Percentiles rank a stretch among this genome's conserved stretches.
Evolutionary conservation across 148 eudicot species (phyloP).

Genomic region (Spergularia bocconei): DNA sequence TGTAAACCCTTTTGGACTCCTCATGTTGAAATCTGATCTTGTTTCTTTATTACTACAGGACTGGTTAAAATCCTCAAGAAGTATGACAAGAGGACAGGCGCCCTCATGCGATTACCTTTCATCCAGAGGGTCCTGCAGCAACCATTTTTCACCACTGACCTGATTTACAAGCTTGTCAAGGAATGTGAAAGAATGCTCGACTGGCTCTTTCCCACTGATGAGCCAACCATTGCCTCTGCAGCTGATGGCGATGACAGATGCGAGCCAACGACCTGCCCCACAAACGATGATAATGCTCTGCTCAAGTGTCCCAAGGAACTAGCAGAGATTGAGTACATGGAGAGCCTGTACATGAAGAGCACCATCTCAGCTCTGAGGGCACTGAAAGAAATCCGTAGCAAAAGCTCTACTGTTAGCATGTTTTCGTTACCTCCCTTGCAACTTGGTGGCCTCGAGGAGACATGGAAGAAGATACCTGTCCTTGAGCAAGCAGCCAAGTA

Average conservation of each 20-base stretch:
- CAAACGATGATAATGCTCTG: slow-evolving; percentile 16
- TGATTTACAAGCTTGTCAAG: slow-evolving; percentile 75
- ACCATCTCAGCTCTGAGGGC: slow-evolving; percentile 67
- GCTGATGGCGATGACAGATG: slow-evolving; percentile 25
- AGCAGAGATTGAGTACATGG: slow-evolving; percentile 66
- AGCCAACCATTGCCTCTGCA: slow-evolving; percentile 33
- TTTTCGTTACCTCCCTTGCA: slow-evolving; percentile 89
- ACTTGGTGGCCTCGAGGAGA: slow-evolving; percentile 48
- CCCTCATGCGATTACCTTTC: slow-evolving; percentile 79
- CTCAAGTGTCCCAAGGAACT: slow-evolving; percentile 61
- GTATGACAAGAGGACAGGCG: slow-evolving; percentile 86
- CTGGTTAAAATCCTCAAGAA: slow-evolving; percentile 85
- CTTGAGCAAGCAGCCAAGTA: slow-evolving; percentile 67
- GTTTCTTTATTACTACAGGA: slow-evolving; percentile 39
- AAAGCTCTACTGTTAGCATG: slow-evolving; percentile 77
- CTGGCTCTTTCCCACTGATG: slow-evolving; percentile 47
- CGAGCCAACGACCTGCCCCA: slow-evolving; percentile 33
- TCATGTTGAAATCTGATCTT: neutral
- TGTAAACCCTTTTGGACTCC: neutral
- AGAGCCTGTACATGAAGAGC: slow-evolving; percentile 75
- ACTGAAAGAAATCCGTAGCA: slow-evolving; percentile 68
- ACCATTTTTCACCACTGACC: slow-evolving; percentile 86
- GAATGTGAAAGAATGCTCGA: slow-evolving; percentile 78
- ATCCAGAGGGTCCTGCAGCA: slow-evolving; percentile 83
- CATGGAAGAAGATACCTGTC: slow-evolving; percentile 55